Base-by-base conservation (phyloP, 306 rosid genomes). In the Coriaria nepalensis region DNA sequence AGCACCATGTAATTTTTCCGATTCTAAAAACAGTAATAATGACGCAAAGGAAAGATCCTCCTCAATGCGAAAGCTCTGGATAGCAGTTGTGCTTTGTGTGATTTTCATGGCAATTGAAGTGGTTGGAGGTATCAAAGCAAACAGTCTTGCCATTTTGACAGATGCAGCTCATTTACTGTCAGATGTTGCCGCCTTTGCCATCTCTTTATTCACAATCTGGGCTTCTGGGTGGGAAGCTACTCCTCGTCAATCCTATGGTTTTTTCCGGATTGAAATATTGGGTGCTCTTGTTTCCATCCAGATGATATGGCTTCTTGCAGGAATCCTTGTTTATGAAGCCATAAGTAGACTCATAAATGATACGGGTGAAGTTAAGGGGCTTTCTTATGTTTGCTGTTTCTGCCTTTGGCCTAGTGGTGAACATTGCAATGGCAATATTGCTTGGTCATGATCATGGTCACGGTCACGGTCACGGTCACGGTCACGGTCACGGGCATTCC, bases 231-330 rank as follows among this genome's bases (percentile, higher is more conserved):
- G 83, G 83, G 83, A 77, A 61, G 79, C 79, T 42, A 77, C 68
- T 37, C 83, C 79, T 5, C 83, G 83, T 13, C 83, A 77, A 33
- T 68, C 83, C 4, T 77, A 77, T n/a, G 83, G 83, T 14, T 77
- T 77, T 66, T 77, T 72, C 46, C 59, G 83, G 40, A 77, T 77
- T 29, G 83, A 77, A 56, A 77, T 77, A 32, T 52, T 77, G 4
- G 83, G 83, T 32, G 75, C 83, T 29, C 83, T 77, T 37, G 76
- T 77, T 59, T 77, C 83, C 13, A 77, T 77, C 37, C 83, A 77
- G 57, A 77, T 77, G 83, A 77, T 77, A 35, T 77, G 83, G 83
- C 83, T 77, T 63, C 83, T 77, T 55, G 75, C 83, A 7, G 83
- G 83, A 36, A 77, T 77, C 42, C 76, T 77, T 36, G 83, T 77